These are phyloP conservation scores for Quercus tomentella DNA, from an alignment of 331 rosid species.

Conservation along the genomic window DNA sequence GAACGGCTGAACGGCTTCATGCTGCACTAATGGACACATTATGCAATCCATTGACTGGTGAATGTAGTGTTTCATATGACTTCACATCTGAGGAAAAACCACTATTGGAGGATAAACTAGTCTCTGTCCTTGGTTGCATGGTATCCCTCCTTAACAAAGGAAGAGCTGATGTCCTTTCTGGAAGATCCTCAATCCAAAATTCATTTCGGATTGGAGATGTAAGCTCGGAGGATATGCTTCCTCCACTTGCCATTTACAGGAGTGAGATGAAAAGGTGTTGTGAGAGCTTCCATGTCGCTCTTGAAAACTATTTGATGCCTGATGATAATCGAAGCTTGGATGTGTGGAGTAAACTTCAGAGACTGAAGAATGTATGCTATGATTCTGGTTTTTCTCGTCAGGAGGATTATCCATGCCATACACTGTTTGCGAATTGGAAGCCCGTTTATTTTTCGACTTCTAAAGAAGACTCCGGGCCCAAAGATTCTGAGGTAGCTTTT, in stretches of 20 bases:
- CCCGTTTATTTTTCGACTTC: slow-evolving; percentile 52
- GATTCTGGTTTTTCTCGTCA: slow-evolving; percentile 72
- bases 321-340: slow-evolving; percentile 58
- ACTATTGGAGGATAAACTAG: slow-evolving; percentile 74
- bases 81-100: slow-evolving; percentile 62
- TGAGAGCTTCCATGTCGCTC: slow-evolving; percentile 93
- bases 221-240: slow-evolving; percentile 57
- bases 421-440: slow-evolving; percentile 75
- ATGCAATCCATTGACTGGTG: slow-evolving; percentile 77
- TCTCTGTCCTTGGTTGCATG: slow-evolving; percentile 88
- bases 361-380: slow-evolving; percentile 84
- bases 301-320: slow-evolving; percentile 62
- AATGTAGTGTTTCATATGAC: slow-evolving; percentile 74
- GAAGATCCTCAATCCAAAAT: slow-evolving; percentile 52
- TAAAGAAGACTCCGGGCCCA: slow-evolving; percentile 38
- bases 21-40: slow-evolving; percentile 68
- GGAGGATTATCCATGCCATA: slow-evolving; percentile 73
- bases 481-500: slow-evolving; percentile 63
- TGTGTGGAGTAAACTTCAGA: slow-evolving; percentile 91
- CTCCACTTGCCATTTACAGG: slow-evolving; percentile 80
- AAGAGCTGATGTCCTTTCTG: slow-evolving; percentile 79
- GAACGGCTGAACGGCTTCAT: slow-evolving; percentile 72
- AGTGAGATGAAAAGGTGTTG: slow-evolving; percentile 93
- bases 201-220: slow-evolving; percentile 34
- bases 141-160: slow-evolving; percentile 68